Base-by-base conservation (phyloP, 1,284 basidiomycete species). In the Entoloma clypeatum region DNA sequence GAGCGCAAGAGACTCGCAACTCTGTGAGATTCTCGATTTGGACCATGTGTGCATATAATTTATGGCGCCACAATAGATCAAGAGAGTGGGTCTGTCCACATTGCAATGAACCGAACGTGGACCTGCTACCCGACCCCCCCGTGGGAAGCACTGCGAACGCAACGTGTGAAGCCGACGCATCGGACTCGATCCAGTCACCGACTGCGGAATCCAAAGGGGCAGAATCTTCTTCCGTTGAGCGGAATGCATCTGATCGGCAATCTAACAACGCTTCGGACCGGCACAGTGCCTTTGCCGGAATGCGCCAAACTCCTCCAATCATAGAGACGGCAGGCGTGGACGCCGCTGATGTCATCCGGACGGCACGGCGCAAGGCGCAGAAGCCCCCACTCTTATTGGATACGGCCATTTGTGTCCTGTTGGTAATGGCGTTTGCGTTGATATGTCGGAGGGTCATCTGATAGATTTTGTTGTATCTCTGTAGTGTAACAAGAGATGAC, bases 1-100 rank as follows among this genome's bases (percentile, higher is more conserved):
- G 92, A 96, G 60, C 77, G 91, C 39, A 86, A 77, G 60, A 74
- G 92, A 39, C 71, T 97, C 16, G 92, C 93, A 6, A 68, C 68
- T 39, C 54, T 89, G 86, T 92, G 61, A 61, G 87, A 57, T 19
- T 14, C 45, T 29, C 22, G 28, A 19, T 18, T 22, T 24, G 32
- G n/a, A 9, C 16, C 17, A 16, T 30, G n/a, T 41, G 30, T 34
- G 33, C 27, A 19, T 22, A 34, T 19, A 33, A 36, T 25, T 41
- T 18, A 38, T 17, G 7, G n/a, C 22, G 33, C 23, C 31, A 23
- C 49, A 25, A 7, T 13, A 92, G 89, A 50, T 93, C 90, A 25
- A 75, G 80, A 48, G 77, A 82, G 39, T 94, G 91, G 92, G 64
- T 69, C 27, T 94, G 92, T 53, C 81, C 86, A 3, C 77, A 77